Base-by-base conservation (phyloP, 2,329 filamentous ascomycete genomes). In the Colletotrichum echinochloae region DNA sequence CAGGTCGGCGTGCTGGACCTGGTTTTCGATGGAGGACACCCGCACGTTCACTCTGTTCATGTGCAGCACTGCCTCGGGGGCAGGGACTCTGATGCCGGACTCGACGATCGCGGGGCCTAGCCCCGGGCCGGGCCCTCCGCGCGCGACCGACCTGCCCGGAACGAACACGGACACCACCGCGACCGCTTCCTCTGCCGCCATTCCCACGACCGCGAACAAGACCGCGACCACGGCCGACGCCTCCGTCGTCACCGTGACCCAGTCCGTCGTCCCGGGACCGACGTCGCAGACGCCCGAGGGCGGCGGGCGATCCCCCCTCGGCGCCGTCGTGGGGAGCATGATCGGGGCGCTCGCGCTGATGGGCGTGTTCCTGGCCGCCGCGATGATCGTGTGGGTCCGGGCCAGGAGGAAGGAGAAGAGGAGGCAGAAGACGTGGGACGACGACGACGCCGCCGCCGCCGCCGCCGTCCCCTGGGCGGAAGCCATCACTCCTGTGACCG, bases 331-430 rank as follows among this genome's bases (percentile, higher is more conserved):
- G 16, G 68, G 64, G 11, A 57, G 57, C 30, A 48, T 68, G 11
- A 46, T 55, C 12, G 68, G 68, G 5, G 68, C 68, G 7, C 35
- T 71, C 6, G 64, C 68, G 0, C 44, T 71, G n/a, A 37, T 71
- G 20, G 52, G 68, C 2, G 11, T 68, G 2, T 12, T 71, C 1
- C 20, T 48, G 0, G 68, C 57, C 3, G 46, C 26, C 1, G 39
- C 37, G 5, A 14, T 63, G 8, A 54, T 54, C 12, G 18, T 68
- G 20, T 48, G 65, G 63, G 7, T 48, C 4, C 44, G 61, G 12
- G 28, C 49, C 28, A 60, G 63, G 18, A 69, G 48, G 20, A 46
- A 65, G n/a, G 35, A 26, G 33, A 64, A 57, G 2, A 6, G n/a
- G n/a, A n/a, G n/a, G n/a, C n/a, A 26, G 12, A 28, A 7, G 26